Conservation (phyloP, 331 rosid genomes). For the Malus hybrid region DNA sequence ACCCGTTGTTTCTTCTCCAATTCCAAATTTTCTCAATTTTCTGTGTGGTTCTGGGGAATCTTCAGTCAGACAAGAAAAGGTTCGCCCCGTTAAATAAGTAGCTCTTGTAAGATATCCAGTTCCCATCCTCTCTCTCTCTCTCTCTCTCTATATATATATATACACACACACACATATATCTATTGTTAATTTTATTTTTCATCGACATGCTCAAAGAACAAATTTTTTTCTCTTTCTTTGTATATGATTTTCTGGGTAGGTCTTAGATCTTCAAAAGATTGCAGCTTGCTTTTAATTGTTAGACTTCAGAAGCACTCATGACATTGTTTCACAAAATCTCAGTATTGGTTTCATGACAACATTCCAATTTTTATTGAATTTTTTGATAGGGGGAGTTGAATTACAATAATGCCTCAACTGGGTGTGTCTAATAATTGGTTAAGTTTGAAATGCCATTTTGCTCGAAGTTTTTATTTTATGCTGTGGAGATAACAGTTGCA, state of each 20-base stretch:
- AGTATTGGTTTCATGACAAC: background rate
- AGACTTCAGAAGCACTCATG: background rate
- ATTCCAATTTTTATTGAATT: background rate
- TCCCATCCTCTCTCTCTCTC: background rate
- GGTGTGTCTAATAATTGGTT: background rate
- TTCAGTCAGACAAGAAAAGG: constrained; percentile 5
- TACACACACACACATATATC: too few relatives aligned
- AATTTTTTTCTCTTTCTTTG: background rate
- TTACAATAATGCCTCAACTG: background rate
- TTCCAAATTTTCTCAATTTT: background rate
- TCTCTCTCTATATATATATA: too few relatives aligned
- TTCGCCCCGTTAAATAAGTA: background rate
- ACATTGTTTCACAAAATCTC: background rate
- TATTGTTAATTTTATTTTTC: background rate
- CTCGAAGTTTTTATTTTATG: background rate
- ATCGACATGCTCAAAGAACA: background rate
- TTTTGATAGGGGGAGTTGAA: background rate
- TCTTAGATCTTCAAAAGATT: constrained; percentile 16
- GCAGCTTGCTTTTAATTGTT: background rate
- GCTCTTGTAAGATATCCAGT: constrained; percentile 16
- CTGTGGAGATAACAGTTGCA: background rate
- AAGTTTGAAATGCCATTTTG: background rate
- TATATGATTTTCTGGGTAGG: constrained; percentile 9
- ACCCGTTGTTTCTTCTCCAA: background rate
- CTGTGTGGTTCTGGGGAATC: constrained; percentile 23